phyloP scores from a whole-genome alignment of 2,329 filamentous ascomycete species.

The Colletotrichum scovillei region DNA sequence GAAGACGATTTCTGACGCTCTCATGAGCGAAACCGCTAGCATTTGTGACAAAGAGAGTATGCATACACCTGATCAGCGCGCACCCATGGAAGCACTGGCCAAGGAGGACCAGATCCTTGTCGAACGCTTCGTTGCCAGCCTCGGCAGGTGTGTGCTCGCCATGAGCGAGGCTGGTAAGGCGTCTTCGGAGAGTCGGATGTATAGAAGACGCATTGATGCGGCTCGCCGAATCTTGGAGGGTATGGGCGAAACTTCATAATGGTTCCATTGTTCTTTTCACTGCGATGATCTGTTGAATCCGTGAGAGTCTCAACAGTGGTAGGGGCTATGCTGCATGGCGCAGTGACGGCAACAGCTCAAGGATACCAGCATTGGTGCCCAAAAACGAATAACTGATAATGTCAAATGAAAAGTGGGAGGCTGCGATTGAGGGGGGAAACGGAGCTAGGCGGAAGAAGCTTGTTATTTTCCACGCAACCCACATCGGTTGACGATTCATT shows the following conservation, averaged over 20 bases:
- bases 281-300: constrained; percentile 5
- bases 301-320: not conserved
- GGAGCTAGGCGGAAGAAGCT: not conserved
- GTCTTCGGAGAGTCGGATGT: constrained; percentile 70
- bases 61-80: constrained; percentile 45
- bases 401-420: constrained; percentile 32
- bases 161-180: constrained; percentile 65
- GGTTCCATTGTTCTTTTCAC: constrained; percentile 23
- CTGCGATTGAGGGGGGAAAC: not conserved
- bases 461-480: not conserved
- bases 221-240: constrained; percentile 81
- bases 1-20: constrained; percentile 57
- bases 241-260: constrained; percentile 54
- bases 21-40: constrained; percentile 61
- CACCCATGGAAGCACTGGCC: constrained; percentile 58
- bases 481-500: constrained; percentile 37
- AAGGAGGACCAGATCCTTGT: constrained; percentile 71
- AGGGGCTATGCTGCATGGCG: constrained; percentile 12
- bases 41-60: constrained; percentile 50
- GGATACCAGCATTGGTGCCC: constrained; percentile 27
- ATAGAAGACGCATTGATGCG: constrained; percentile 78
- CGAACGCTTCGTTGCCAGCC: constrained; percentile 67
- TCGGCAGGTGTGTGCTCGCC: constrained; percentile 70
- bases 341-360: not conserved
- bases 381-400: constrained; percentile 27